Conservation (phyloP, 495 filamentous ascomycete genomes). For the Neurospora sp. region DNA sequence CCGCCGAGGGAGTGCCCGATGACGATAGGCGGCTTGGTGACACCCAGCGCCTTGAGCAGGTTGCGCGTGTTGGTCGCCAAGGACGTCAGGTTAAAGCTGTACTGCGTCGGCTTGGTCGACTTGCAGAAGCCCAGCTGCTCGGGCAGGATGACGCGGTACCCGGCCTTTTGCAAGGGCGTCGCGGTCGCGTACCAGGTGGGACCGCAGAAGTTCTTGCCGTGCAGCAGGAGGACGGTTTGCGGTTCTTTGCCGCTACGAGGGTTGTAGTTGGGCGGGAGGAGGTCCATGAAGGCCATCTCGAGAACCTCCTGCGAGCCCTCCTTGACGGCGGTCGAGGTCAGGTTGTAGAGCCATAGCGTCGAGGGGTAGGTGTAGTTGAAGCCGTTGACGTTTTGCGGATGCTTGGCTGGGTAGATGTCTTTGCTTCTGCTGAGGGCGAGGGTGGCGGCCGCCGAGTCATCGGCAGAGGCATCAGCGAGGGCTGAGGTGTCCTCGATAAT, state of each 20-base stretch:
- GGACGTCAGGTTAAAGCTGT: conserved; percentile 35
- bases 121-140: conserved; percentile 42
- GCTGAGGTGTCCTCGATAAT: not conserved
- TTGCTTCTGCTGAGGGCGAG: conserved; percentile 12
- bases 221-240: conserved; percentile 28
- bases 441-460: conserved; percentile 3
- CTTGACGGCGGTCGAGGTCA: conserved; percentile 27
- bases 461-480: not conserved
- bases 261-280: conserved; percentile 12
- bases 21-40: conserved; percentile 22
- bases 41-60: conserved; percentile 20
- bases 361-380: conserved; percentile 35
- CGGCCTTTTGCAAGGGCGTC: conserved; percentile 16
- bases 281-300: conserved; percentile 39
- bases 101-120: conserved; percentile 31
- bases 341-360: conserved; percentile 28
- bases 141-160: conserved; percentile 35
- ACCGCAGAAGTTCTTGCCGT: conserved; percentile 39
- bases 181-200: conserved; percentile 32
- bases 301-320: conserved; percentile 3
- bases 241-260: conserved; percentile 11
- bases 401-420: conserved; percentile 6
- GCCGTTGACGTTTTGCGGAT: conserved; percentile 25
- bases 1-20: conserved; percentile 40
- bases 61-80: conserved; percentile 30